Base-by-base conservation (phyloP, 805 yeast genomes). In the Barnettozyma wickerhamii region DNA sequence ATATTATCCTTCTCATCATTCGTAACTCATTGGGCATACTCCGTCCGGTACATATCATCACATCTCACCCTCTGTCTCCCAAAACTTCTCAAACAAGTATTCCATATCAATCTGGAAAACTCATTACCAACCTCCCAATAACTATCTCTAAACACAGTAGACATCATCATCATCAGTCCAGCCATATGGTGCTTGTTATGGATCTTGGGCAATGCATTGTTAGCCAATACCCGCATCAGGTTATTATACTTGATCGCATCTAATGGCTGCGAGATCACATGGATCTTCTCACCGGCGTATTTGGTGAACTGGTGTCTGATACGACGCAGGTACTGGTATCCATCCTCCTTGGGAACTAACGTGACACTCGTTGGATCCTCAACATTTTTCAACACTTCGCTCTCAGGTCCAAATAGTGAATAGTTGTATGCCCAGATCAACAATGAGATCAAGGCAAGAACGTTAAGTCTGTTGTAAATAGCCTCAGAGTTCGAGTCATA, bases 61-160 rank as follows among this genome's bases (percentile, higher is more conserved):
- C 79, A 69, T 4, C 72, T 64, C 3, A 66, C 63, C 19, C 64
- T 62, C n/a, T 58, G 47, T 37, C 69, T 63, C 2, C 84, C 84
- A 37, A 74, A 56, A 44, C 77, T 67, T 48, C 87, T 62, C 38
- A 71, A 72, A 23, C 70, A 66, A 57, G 84, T 79, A 49, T 77
- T 75, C 37, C 63, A 58, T 34, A 80, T 60, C 43, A 81, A 59
- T 40, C 68, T 68, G 1, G 80, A 69, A 46, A 75, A 69, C 52
- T 81, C 88, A 35, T 63, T 62, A 10, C 80, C 80, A 38, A 79
- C 62, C 35, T 75, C 76, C 78, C 81, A 81, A 37, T 70, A 68
- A 38, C 75, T 66, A 15, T 55, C 57, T 24, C 54, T 55, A 42
- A 71, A 63, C 28, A 64, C 55, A n/a, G 59, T 57, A 12, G 72